phyloP scores from a whole-genome alignment of 768 basidiomycete species.

The Lactarius trivialis region DNA sequence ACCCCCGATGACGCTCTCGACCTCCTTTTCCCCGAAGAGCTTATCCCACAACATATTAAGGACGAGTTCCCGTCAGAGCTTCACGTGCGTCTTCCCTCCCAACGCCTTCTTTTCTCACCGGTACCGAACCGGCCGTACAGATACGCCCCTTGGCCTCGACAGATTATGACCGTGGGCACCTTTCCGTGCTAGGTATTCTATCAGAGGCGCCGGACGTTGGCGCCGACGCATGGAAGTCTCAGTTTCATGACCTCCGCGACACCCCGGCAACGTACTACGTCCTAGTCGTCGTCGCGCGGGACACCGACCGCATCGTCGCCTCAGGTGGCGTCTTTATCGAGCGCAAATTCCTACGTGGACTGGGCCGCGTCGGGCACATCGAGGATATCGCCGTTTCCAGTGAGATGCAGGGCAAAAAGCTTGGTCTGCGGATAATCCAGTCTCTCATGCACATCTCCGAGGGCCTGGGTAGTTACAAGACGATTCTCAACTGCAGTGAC shows the following conservation, averaged over 20 bases:
- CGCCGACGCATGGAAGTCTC: constrained; percentile 57
- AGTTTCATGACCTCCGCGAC: constrained; percentile 55
- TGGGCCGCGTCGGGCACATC: constrained; percentile 90
- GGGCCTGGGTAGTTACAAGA: constrained; percentile 84
- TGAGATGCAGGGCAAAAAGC: constrained; percentile 82
- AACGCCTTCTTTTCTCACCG: background rate
- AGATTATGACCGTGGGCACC: constrained; percentile 78
- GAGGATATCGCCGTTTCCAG: constrained; percentile 96
- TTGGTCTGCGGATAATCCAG: constrained; percentile 83
- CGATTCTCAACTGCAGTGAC: constrained; percentile 91
- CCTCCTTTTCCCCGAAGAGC: constrained; percentile 65
- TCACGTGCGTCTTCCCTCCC: constrained; percentile 43
- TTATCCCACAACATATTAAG: constrained; percentile 63
- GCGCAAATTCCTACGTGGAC: constrained; percentile 84
- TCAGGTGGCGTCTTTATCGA: constrained; percentile 84
- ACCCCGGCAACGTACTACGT: constrained; percentile 67
- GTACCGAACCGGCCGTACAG: constrained; percentile 33
- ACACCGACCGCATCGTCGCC: constrained; percentile 73
- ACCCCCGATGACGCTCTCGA: constrained; percentile 63
- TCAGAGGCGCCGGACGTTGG: constrained; percentile 65
- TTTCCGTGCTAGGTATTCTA: constrained; percentile 72
- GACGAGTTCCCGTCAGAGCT: constrained; percentile 55
- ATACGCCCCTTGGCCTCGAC: constrained; percentile 84
- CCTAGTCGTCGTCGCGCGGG: constrained; percentile 74
- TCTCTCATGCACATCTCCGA: constrained; percentile 82